Base-by-base conservation (phyloP, 2,329 filamentous ascomycete species). In the Xylariaceae sp. region DNA sequence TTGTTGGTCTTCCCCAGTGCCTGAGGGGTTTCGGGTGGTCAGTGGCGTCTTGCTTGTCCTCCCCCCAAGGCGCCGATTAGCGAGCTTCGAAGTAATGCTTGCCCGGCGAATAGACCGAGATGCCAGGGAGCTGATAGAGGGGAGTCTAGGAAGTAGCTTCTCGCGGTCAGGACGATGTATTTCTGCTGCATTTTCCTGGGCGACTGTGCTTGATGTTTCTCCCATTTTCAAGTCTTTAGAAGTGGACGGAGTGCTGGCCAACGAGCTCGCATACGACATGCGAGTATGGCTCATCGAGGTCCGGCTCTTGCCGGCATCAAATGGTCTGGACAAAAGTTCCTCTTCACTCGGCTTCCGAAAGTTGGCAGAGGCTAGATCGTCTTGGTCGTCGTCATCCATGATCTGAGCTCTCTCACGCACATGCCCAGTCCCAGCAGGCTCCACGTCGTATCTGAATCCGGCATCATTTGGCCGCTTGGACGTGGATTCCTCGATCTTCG, bases 391-490 rank as follows among this genome's bases (percentile, higher is more conserved):
- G 35, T 46, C 64, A 5, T 67, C 65, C 34, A 45, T 44, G 8
- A 75, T 73, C 29, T 76, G 71, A 1, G 73, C 69, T 7, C 55
- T 50, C 51, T 77, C 73, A 27, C 71, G 63, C 13, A 73, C 52
- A 48, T 76, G 73, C 0, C 68, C 61, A 13, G 55, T 23, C 4
- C 37, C 46, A 8, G 54, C 51, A 3, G 50, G 51, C 5, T 48
- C 40, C 9, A 55, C 31, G 2, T 41, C 34, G 21, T 44, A 41
- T n/a, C 49, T 37, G 15, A 53, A 38, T 12, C 38, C 36, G 6
- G 29, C 28, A 12, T 31, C 17, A 36, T 11, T 24, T 24, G 11
- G 40, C 36, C 17, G 42, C 27, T n/a, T 38, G 19, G 29, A 26
- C 3, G 49, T 24, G 4, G 56, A 51, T 14, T 52, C 52, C 31